These are phyloP conservation scores for Ogataea methylovora DNA, from an alignment of 805 yeast genomes.

Conservation along the genomic window DNA sequence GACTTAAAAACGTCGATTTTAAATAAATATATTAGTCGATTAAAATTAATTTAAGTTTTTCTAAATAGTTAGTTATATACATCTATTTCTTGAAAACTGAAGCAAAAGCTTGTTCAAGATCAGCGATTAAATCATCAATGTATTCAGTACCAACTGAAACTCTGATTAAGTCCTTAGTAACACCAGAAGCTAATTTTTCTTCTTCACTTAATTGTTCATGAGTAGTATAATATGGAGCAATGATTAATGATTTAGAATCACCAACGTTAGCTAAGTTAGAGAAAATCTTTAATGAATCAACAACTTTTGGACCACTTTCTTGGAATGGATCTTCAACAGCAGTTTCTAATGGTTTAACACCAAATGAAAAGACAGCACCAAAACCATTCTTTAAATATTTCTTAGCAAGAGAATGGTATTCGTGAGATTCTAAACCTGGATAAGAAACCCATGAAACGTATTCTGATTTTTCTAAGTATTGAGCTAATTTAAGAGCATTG, in stretches of 20 bases:
- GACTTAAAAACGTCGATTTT: too few relatives aligned
- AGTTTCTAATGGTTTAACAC: conserved; percentile 60
- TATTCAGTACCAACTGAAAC: conserved; percentile 87
- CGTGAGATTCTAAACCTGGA: conserved; percentile 78
- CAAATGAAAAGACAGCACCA: conserved; percentile 87
- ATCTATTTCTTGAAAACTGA: conserved; percentile 43
- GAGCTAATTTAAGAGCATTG: conserved; percentile 76
- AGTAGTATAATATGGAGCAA: conserved; percentile 94
- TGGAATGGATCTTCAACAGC: conserved; percentile 52
- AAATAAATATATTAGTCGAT: too few relatives aligned
- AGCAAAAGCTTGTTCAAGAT: conserved; percentile 80
- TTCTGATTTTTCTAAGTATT: conserved; percentile 56
- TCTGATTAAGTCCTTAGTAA: conserved; percentile 81
- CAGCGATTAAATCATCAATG: conserved; percentile 85
- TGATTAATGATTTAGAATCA: conserved; percentile 90
- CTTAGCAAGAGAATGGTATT: conserved; percentile 73
- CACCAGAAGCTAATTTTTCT: conserved; percentile 81
- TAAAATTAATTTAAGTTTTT: too few relatives aligned
- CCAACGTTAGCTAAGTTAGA: conserved; percentile 96
- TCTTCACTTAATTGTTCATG: conserved; percentile 84
- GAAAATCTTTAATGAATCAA: conserved; percentile 76
- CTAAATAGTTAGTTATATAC: too few relatives aligned
- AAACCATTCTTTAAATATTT: conserved; percentile 74
- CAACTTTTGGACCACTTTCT: conserved; percentile 77
- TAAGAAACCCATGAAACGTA: conserved; percentile 87